Base-by-base conservation (phyloP, 805 yeast species). In the Ogataea trehalophila region DNA sequence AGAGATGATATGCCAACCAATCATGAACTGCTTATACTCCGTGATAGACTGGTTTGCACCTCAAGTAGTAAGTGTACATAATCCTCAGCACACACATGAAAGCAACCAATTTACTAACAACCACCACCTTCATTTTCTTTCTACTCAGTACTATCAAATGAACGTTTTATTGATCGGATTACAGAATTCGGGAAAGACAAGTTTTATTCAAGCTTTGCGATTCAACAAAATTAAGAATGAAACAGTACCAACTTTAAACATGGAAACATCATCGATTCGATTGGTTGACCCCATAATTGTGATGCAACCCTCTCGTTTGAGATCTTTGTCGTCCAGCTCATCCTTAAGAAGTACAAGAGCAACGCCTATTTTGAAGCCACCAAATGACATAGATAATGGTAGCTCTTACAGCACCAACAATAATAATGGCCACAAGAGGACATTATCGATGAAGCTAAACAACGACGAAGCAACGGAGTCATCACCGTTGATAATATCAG, bases 171-270 rank as follows among this genome's bases (percentile, higher is more conserved):
- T 66, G 14, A 37, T 66, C n/a, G 70, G 70, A 13, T 51, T 63
- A 14, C 55, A 53, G 13, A 60, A 59, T 46, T 46, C 68, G 4
- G 70, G 70, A 2, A 66, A 66, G 48, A 59, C 61, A 8, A 58
- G 61, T 36, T 53, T 63, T 6, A 51, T 57, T n/a, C 44, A 53
- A n/a, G 37, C 45, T 3, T 42, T 65, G 7, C 45, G 50, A 5
- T 13, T 39, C 20, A 39, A 47, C 15, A 22, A 39, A 2, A 22
- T 49, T 16, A 38, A 42, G 17, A 33, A n/a, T 1, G 61, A 58
- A 41, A 56, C 56, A 5, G 52, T 61, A 16, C 69, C 69, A 4
- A 65, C 69, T n/a, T 43, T 61, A 8, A 44, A 47, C 0, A 47
- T 50, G 43, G 45, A 51, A 23, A 49, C 52, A 4, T 26, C 42